A percentile compares a stretch with the other conserved stretches of the same genome.
phyloP scores from a whole-genome alignment of 495 filamentous ascomycete species.

The Recurvomyces mirabilis region DNA sequence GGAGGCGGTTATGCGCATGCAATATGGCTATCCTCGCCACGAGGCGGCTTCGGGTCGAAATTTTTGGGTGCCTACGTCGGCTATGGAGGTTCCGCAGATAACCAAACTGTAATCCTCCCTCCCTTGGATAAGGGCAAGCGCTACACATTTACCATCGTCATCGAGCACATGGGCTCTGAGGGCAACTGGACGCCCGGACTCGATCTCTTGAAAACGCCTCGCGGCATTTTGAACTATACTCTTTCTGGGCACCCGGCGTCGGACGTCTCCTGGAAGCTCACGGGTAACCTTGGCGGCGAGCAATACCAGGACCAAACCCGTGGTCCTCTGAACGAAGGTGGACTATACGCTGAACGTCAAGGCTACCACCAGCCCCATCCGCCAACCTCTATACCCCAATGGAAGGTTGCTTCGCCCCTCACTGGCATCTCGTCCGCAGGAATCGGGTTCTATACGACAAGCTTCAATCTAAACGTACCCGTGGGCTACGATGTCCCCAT shows the following conservation, averaged over 20 bases:
- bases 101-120: slow-evolving; percentile 48
- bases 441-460: slow-evolving; percentile 39
- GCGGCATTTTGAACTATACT: slow-evolving; percentile 54
- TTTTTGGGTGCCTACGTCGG: slow-evolving; percentile 37
- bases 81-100: slow-evolving; percentile 33
- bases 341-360: slow-evolving; percentile 55
- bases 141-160: slow-evolving; percentile 57
- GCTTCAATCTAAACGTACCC: slow-evolving; percentile 29
- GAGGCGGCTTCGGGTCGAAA: no score
- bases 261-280: slow-evolving; percentile 60
- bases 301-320: slow-evolving; percentile 52
- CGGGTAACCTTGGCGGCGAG: slow-evolving; percentile 67
- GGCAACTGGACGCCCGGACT: slow-evolving; percentile 49
- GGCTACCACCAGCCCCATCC: slow-evolving; percentile 57
- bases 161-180: slow-evolving; percentile 64
- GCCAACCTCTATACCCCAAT: slow-evolving; percentile 39
- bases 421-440: slow-evolving; percentile 45
- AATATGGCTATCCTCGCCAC: no score
- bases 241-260: slow-evolving; percentile 37
- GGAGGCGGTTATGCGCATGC: slow-evolving; percentile 37
- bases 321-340: slow-evolving; percentile 71
- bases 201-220: slow-evolving; percentile 56
- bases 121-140: slow-evolving; percentile 39
- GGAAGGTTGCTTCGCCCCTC: slow-evolving; percentile 35
- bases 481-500: slow-evolving; percentile 33